phyloP scores from a whole-genome alignment of 2,329 filamentous ascomycete species.

The Xylaria digitata region DNA sequence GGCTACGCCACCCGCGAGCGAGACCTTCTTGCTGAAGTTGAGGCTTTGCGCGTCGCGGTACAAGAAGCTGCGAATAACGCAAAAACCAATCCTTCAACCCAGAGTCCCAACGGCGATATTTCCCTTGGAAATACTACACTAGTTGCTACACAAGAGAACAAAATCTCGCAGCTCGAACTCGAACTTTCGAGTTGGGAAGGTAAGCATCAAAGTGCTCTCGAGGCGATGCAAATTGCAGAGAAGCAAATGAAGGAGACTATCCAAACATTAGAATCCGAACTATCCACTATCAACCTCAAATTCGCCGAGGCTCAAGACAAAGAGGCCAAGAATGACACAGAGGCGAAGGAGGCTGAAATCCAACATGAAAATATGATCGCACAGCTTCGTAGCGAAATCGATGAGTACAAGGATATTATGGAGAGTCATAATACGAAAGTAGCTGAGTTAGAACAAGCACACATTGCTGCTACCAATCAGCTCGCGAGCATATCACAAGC shows the following conservation, averaged over 20 bases:
- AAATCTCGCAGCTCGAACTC: conserved; percentile 73
- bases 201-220: conserved; percentile 78
- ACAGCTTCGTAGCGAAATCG: conserved; percentile 77
- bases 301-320: conserved; percentile 57
- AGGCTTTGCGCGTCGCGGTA: conserved; percentile 70
- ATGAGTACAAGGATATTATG: conserved; percentile 82
- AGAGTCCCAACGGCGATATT: conserved; percentile 48
- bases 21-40: conserved; percentile 78
- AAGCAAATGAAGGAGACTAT: conserved; percentile 78
- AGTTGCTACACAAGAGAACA: conserved; percentile 61
- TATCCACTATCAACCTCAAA: conserved; percentile 65
- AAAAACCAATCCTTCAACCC: conserved; percentile 33
- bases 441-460: conserved; percentile 77
- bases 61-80: conserved; percentile 49
- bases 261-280: conserved; percentile 73
- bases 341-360: conserved; percentile 61
- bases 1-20: conserved; percentile 78
- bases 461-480: conserved; percentile 72
- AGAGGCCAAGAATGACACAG: conserved; percentile 54
- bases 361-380: conserved; percentile 70
- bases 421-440: conserved; percentile 75
- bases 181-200: conserved; percentile 80
- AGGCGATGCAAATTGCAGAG: conserved; percentile 78
- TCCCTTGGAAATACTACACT: conserved; percentile 48
- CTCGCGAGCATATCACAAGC: conserved; percentile 73